A percentile compares a stretch with the other conserved stretches of the same genome.
Conservation (phyloP, 1,139 yeast species). For the Suhomyces atakaporum region DNA sequence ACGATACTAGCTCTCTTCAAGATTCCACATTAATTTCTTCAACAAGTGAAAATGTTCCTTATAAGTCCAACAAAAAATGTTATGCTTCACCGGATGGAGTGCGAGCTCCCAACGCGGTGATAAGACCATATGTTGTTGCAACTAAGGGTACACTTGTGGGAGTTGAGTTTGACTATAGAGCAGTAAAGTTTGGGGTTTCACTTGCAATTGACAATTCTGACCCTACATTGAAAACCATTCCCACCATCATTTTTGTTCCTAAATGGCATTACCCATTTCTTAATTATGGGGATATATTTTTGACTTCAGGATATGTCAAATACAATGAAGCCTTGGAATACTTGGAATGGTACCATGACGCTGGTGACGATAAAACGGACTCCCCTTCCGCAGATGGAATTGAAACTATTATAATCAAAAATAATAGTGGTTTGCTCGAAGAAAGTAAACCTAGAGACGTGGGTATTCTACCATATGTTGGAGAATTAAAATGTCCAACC, state of each 20-base stretch:
- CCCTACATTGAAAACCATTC: constrained; percentile 25
- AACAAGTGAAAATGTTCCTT: constrained; percentile 29
- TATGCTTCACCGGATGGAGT: constrained; percentile 59
- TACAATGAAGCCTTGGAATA: constrained; percentile 54
- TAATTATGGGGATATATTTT: constrained; percentile 43
- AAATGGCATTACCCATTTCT: constrained; percentile 61
- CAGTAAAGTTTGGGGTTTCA: constrained; percentile 49
- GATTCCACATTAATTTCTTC: constrained; percentile 20
- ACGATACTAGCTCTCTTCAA: constrained; percentile 9
- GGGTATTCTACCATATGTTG: constrained; percentile 16
- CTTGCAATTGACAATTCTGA: constrained; percentile 28
- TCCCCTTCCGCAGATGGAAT: constrained; percentile 11
- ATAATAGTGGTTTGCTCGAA: constrained; percentile 41
- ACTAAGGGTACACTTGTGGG: constrained; percentile 53
- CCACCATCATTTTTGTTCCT: constrained; percentile 71
- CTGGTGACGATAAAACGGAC: constrained; percentile 12
- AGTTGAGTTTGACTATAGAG: constrained; percentile 57
- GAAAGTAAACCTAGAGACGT: constrained; percentile 18
- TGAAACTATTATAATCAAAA: constrained; percentile 42
- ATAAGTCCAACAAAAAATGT: constrained; percentile 29
- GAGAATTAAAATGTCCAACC: constrained; percentile 23
- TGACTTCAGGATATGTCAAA: constrained; percentile 58
- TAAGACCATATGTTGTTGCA: constrained; percentile 71
- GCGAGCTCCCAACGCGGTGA: constrained; percentile 67
- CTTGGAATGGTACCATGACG: constrained; percentile 69